Conservation (phyloP, 169 alveolate genomes). For the Cyclospora cayetanensis region DNA sequence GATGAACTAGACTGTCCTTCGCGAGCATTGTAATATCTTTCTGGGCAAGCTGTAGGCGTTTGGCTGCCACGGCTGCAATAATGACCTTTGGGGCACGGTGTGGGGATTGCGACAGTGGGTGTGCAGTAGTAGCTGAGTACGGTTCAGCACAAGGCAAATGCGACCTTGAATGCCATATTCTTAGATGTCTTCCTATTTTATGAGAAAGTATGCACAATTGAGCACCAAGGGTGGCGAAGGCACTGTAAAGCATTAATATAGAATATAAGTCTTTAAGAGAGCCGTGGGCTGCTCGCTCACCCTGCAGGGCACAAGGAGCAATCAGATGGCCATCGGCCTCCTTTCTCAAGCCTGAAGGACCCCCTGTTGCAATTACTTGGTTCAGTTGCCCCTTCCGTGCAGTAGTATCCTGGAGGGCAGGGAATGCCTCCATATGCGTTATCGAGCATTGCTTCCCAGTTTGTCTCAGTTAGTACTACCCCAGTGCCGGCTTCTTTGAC, state of each 20-base stretch:
- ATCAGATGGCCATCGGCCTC: conserved; percentile 57
- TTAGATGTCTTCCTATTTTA: no score
- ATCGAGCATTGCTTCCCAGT: not conserved
- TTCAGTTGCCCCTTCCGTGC: conserved; percentile 9
- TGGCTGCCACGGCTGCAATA: conserved; percentile 48
- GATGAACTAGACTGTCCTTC: conserved; percentile 28
- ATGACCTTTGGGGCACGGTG: conserved; percentile 51
- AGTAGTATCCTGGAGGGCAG: conserved; percentile 48
- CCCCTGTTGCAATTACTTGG: conserved; percentile 30
- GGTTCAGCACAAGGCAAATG: not conserved
- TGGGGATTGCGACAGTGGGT: conserved; percentile 29
- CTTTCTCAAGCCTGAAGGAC: not conserved
- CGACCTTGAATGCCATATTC: not conserved
- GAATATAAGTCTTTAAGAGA: not conserved
- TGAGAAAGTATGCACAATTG: no score
- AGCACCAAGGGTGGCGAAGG: not conserved
- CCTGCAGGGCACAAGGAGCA: conserved; percentile 42
- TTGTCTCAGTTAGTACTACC: conserved; percentile 12
- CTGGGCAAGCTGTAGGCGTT: conserved; percentile 45
- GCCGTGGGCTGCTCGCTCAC: not conserved
- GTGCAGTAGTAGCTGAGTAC: conserved; percentile 14
- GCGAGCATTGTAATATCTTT: conserved; percentile 22
- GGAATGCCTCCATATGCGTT: conserved; percentile 55
- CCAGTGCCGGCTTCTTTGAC: conserved; percentile 26
- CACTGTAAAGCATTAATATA: not conserved